Percentiles rank a stretch among this genome's conserved stretches.
These are phyloP conservation scores for Sclerotinia minor DNA, from an alignment of 2,329 filamentous ascomycete genomes.

Conservation along the genomic window DNA sequence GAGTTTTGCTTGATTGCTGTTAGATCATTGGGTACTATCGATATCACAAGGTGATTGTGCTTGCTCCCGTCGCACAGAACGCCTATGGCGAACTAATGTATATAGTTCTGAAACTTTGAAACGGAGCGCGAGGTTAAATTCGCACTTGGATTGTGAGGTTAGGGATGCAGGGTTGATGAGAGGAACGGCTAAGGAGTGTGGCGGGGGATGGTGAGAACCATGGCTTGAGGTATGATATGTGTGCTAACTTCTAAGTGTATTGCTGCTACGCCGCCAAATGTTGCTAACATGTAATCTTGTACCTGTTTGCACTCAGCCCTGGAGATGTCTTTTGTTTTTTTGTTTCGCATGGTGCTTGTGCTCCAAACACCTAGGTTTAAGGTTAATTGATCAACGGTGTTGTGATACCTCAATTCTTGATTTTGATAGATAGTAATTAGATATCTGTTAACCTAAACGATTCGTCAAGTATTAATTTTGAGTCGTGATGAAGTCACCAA, in stretches of 20 bases:
- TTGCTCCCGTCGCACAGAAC: slow-evolving; percentile 1
- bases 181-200: not conserved
- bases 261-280: slow-evolving; percentile 17
- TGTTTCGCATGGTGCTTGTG: no score
- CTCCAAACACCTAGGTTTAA: not conserved
- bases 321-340: not conserved
- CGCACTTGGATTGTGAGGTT: not conserved
- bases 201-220: not conserved
- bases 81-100: slow-evolving; percentile 1
- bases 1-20: not conserved
- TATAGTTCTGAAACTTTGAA: not conserved
- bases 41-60: not conserved
- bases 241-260: not conserved
- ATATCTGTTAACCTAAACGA: not conserved
- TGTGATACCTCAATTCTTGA: slow-evolving; percentile 4
- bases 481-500: not conserved
- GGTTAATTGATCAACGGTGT: slow-evolving; percentile 5
- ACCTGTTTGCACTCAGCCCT: not conserved
- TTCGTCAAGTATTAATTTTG: not conserved
- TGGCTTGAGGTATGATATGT: not conserved
- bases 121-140: slow-evolving; percentile 4
- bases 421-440: not conserved
- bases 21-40: not conserved
- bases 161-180: not conserved
- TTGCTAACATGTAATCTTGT: not conserved